Conservation (phyloP, 768 basidiomycete species). For the Termitomyces sp. region DNA sequence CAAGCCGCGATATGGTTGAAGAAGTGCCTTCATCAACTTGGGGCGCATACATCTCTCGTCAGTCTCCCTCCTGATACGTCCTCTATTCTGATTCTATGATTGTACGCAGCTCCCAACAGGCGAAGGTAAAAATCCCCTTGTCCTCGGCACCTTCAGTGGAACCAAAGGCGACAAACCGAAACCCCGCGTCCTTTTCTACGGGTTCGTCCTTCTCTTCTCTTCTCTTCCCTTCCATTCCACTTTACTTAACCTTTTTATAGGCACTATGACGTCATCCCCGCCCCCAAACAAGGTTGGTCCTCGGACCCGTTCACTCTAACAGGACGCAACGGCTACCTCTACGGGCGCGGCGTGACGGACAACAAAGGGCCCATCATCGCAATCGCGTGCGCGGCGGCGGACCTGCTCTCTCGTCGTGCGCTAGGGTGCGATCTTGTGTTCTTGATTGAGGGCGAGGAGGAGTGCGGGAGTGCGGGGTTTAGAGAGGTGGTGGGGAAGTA, state of each 20-base stretch:
- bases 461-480: conserved; percentile 89
- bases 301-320: conserved; percentile 81
- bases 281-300: conserved; percentile 70
- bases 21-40: conserved; percentile 84
- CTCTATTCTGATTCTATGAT: not conserved
- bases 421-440: conserved; percentile 87
- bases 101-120: conserved; percentile 64
- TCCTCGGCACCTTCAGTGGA: conserved; percentile 84
- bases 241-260: conserved; percentile 29
- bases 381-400: conserved; percentile 84
- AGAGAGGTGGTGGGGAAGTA: conserved; percentile 67
- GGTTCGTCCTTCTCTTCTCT: conserved; percentile 40
- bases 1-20: conserved; percentile 92
- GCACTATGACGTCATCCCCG: conserved; percentile 96
- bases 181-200: conserved; percentile 87
- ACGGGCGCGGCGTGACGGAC: conserved; percentile 89
- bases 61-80: conserved; percentile 15
- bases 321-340: conserved; percentile 85
- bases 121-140: conserved; percentile 80
- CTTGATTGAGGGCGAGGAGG: conserved; percentile 95
- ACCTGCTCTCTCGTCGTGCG: conserved; percentile 65
- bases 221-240: not conserved
- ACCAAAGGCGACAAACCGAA: conserved; percentile 53
- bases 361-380: conserved; percentile 96
- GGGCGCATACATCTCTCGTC: conserved; percentile 77